Evolutionary conservation across 1,284 basidiomycete genomes (phyloP).

Genomic region (Cutaneotrichosporon sp.): DNA sequence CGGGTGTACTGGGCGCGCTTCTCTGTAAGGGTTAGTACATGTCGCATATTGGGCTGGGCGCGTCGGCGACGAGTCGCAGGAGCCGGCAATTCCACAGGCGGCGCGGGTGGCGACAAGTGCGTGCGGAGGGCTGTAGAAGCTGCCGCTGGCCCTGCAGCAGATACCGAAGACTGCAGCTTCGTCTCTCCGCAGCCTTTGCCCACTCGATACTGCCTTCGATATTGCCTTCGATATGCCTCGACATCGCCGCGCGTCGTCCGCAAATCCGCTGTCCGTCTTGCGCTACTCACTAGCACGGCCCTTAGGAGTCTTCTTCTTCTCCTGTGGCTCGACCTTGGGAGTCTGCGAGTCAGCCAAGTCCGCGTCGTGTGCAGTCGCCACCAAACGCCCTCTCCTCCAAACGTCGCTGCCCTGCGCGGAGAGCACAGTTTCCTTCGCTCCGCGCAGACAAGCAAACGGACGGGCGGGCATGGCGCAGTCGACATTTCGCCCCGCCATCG

Average conservation of each 20-base stretch:
- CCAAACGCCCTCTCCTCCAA: not conserved
- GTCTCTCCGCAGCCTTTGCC: too few relatives aligned
- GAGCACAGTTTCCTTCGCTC: too few relatives aligned
- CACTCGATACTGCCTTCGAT: too few relatives aligned
- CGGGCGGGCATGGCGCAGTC: not conserved
- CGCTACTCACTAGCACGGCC: conserved; percentile 68
- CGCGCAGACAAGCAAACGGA: not conserved
- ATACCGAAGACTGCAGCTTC: too few relatives aligned
- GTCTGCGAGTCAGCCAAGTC: conserved; percentile 49
- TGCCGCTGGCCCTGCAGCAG: too few relatives aligned
- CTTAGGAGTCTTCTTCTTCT: conserved; percentile 95
- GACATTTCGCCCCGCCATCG: conserved; percentile 2
- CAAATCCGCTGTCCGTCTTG: too few relatives aligned
- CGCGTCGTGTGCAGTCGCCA: not conserved
- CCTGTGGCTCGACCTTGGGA: conserved; percentile 94
- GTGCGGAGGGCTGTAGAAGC: too few relatives aligned
- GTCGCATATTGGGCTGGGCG: not conserved
- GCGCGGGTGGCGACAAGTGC: too few relatives aligned
- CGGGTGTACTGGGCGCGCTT: conserved; percentile 79
- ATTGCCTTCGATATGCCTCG: not conserved
- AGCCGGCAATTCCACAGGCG: too few relatives aligned
- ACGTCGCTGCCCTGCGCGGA: not conserved
- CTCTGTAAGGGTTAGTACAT: conserved; percentile 49
- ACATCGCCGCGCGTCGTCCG: not conserved
- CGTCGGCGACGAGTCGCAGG: not conserved